A percentile compares a stretch with the other conserved stretches of the same genome.
phyloP scores from a whole-genome alignment of 148 eudicot genomes.

The Silene latifolia region DNA sequence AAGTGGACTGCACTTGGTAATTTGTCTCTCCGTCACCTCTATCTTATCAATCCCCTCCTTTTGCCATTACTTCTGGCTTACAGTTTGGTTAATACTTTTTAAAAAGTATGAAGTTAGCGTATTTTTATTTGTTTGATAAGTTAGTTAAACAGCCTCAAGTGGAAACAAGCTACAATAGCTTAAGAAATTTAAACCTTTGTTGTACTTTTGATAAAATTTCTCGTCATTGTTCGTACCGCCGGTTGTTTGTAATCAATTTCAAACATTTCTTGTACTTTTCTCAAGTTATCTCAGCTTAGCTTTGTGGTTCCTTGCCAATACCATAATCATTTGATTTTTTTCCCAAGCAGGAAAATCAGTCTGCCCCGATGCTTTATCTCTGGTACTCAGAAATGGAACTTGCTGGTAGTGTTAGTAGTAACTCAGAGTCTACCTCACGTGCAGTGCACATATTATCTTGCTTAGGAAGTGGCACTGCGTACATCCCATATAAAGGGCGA shows the following conservation, averaged over 20 bases:
- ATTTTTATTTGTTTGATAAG: neutral
- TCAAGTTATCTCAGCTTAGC: neutral
- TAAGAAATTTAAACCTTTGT: neutral
- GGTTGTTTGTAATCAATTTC: neutral
- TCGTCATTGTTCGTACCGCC: neutral
- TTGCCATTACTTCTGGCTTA: neutral
- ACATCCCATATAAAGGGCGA: conserved; percentile 62
- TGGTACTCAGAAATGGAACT: conserved; percentile 90
- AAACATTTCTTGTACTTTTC: neutral
- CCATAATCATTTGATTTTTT: conserved; percentile 1
- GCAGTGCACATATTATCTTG: conserved; percentile 73
- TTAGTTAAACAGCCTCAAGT: neutral
- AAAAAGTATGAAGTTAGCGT: neutral
- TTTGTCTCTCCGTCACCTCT: conserved; percentile 8
- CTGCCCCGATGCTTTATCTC: conserved; percentile 57
- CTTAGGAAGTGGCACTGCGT: conserved; percentile 71
- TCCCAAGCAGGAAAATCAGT: conserved; percentile 52
- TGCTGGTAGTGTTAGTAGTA: conserved; percentile 32
- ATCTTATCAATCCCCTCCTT: neutral
- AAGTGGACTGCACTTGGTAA: conserved; percentile 57
- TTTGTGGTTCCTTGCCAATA: neutral
- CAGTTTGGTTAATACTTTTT: conserved; percentile 4
- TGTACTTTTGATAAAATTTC: neutral
- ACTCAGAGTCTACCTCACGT: conserved; percentile 55
- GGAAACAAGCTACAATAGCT: neutral